A percentile compares a stretch with the other conserved stretches of the same genome.
Evolutionary conservation across 768 basidiomycete genomes (phyloP).

Genomic region (Psilocybe cyanescens): DNA sequence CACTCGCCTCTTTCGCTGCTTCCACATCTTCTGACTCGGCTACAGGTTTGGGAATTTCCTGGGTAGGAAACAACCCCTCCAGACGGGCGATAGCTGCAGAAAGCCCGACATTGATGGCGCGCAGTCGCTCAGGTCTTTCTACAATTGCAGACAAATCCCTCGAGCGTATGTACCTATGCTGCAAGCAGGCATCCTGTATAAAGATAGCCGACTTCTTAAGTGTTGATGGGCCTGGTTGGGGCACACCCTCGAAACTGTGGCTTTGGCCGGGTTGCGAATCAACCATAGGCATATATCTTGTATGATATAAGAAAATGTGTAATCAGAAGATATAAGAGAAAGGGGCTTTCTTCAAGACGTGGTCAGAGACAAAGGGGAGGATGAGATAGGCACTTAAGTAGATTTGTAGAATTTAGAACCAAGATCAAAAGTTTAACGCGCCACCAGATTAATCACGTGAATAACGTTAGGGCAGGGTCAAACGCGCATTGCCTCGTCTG

Average conservation of each 20-base stretch:
- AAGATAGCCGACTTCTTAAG: constrained; percentile 37
- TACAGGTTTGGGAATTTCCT: background rate
- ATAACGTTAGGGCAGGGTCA: constrained; percentile 2
- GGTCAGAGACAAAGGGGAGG: background rate
- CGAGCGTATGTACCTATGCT: constrained; percentile 80
- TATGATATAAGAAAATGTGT: background rate
- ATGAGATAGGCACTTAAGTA: background rate
- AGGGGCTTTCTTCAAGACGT: background rate
- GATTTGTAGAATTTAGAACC: background rate
- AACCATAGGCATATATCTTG: background rate
- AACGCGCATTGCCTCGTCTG: background rate
- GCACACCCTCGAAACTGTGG: background rate
- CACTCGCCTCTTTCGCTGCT: constrained; percentile 18
- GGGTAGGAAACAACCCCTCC: constrained; percentile 40
- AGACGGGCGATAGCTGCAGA: constrained; percentile 79
- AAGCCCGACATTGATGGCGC: constrained; percentile 83
- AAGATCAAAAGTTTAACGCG: background rate
- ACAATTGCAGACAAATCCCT: constrained; percentile 76
- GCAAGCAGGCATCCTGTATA: constrained; percentile 74
- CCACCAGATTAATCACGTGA: background rate
- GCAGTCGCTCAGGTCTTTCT: constrained; percentile 90
- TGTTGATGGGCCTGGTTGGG: background rate
- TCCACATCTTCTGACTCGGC: background rate
- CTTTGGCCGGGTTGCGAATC: background rate
- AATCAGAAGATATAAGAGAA: background rate